Conservation (phyloP, 2,329 filamentous ascomycete species). For the Xylariaceae sp. region DNA sequence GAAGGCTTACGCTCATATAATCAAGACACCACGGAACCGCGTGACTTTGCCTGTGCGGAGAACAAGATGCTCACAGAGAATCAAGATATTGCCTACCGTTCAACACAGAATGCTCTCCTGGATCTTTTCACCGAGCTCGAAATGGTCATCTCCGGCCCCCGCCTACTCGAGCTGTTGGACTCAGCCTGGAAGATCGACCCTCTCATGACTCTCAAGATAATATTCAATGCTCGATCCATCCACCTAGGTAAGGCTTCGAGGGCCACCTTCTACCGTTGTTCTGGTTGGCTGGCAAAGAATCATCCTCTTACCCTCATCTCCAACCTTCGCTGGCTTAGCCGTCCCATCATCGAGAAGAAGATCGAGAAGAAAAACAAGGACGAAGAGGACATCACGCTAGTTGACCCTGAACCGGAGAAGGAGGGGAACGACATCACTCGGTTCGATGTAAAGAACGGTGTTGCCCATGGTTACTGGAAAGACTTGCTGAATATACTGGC, state of each 20-base stretch:
- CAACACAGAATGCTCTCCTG: constrained; percentile 49
- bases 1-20: constrained; percentile 35
- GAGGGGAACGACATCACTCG: constrained; percentile 40
- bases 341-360: constrained; percentile 60
- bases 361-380: constrained; percentile 40
- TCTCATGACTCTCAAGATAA: constrained; percentile 56
- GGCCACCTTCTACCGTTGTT: constrained; percentile 52
- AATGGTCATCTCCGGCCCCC: constrained; percentile 40
- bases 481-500: constrained; percentile 61
- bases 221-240: constrained; percentile 64
- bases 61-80: constrained; percentile 59
- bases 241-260: constrained; percentile 59
- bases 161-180: constrained; percentile 47
- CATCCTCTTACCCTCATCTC: constrained; percentile 57
- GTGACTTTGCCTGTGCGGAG: constrained; percentile 25
- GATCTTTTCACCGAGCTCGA: constrained; percentile 59
- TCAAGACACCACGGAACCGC: background rate
- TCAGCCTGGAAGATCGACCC: constrained; percentile 53
- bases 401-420: constrained; percentile 38
- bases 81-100: constrained; percentile 49
- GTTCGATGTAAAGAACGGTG: constrained; percentile 49
- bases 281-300: constrained; percentile 58
- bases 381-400: constrained; percentile 38
- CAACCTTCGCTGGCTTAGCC: constrained; percentile 59
- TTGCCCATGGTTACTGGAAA: constrained; percentile 65